A percentile compares a stretch with the other conserved stretches of the same genome.
phyloP scores from a whole-genome alignment of 345 rosid genomes.

The Xanthoceras sorbifolium region DNA sequence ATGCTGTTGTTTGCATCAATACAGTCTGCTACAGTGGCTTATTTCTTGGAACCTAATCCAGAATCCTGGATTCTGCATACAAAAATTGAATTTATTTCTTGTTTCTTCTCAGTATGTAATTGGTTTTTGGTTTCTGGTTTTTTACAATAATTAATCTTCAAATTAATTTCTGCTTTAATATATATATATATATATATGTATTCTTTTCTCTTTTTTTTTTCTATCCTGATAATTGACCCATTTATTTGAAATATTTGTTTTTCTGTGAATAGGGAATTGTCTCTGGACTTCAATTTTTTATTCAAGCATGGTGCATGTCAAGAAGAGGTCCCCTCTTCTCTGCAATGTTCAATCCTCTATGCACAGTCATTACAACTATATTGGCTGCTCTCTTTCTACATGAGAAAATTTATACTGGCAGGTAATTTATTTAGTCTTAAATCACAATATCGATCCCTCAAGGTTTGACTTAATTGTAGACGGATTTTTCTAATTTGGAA shows the following conservation, averaged over 20 bases:
- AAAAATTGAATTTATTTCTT: conserved; percentile 37
- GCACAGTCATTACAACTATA: conserved; percentile 55
- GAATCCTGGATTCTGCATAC: conserved; percentile 58
- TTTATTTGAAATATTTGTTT: too few relatives aligned
- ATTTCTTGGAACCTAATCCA: conserved; percentile 46
- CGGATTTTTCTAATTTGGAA: too few relatives aligned
- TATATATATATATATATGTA: too few relatives aligned
- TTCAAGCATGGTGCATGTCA: conserved; percentile 56
- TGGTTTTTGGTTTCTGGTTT: neutral
- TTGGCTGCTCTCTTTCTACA: conserved; percentile 58
- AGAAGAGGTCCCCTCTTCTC: conserved; percentile 63
- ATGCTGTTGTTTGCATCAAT: conserved; percentile 59
- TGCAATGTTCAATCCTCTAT: conserved; percentile 63
- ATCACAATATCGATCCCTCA: too few relatives aligned
- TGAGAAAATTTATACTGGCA: conserved; percentile 56
- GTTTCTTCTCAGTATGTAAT: conserved; percentile 45
- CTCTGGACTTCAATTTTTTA: conserved; percentile 50
- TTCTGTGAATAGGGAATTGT: conserved; percentile 33
- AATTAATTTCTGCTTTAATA: too few relatives aligned
- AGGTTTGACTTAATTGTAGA: too few relatives aligned
- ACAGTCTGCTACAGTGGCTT: conserved; percentile 49
- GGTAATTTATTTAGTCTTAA: conserved; percentile 34
- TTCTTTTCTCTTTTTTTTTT: neutral
- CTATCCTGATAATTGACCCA: neutral
- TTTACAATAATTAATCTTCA: neutral